Base-by-base conservation (phyloP, 306 rosid genomes). In the Trifolium pratense region DNA sequence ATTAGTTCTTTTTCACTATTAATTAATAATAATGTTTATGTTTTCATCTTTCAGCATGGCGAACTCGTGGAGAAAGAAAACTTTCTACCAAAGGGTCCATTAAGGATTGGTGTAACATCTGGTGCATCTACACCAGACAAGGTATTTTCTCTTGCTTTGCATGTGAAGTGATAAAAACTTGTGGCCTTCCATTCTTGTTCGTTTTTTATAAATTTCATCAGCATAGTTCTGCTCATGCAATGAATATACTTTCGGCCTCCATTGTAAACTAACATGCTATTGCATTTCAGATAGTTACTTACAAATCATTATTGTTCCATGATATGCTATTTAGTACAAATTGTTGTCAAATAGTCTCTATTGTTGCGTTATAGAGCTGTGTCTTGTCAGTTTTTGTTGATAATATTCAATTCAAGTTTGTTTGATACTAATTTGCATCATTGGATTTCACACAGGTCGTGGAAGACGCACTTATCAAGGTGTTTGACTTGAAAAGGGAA, bases 101-200 rank as follows among this genome's bases (percentile, higher is more conserved):
- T 95, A 75, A 90, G 83, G 6, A 82, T 95, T 36, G 99, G 99
- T 68, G 89, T 95, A 18, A 95, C 99, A 51, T 95, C 99, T 25
- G 99, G 99, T 52, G 97, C 99, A 31, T 95, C 99, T 34, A 95
- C 99, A 56, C 99, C 99, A 4, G 99, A 95, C 80, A 95, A 95
- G 97, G 99, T 95, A 86, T 67, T 42, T 55, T 75, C 45, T n/a
- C 62, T 71, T 75, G 31, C 17, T 40, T 70, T 81, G 18, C 16
- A 6, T 18, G 15, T 0, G 3, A 70, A 64, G 10, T 17, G 57
- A 72, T 52, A 14, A 29, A 73, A 66, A 37, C 63, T 67, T 34
- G 29, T 78, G 36, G 12, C 40, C 68, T 49, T 75, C 32, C 29
- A 52, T 75, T 79, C 64, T 43, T 43, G 6, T 43, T 43, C 1